Conservation (phyloP, 805 yeast genomes). For the Barnettozyma californica region DNA sequence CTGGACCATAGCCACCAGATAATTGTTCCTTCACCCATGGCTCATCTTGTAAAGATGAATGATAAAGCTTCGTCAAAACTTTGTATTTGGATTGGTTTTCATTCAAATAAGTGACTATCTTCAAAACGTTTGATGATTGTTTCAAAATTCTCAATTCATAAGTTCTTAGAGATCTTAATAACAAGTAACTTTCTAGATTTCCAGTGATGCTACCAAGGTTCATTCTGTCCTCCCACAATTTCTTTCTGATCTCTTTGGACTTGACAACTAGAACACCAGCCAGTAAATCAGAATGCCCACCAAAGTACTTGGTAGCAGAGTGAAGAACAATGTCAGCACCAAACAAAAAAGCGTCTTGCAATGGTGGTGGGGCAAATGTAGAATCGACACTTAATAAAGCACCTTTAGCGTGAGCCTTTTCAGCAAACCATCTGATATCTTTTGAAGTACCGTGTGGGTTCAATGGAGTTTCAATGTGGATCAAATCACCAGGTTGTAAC, state of each 20-base stretch:
- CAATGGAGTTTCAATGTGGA: conserved; percentile 79
- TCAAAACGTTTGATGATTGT: too few species aligned
- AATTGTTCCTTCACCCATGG: conserved; percentile 60
- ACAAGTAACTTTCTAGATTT: conserved; percentile 67
- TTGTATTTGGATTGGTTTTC: conserved; percentile 35
- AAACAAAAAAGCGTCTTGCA: conserved; percentile 71
- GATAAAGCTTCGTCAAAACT: conserved; percentile 48
- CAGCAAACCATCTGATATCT: conserved; percentile 59
- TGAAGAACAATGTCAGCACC: conserved; percentile 91
- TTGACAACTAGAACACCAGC: conserved; percentile 51
- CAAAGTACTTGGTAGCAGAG: conserved; percentile 3
- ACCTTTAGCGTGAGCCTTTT: conserved; percentile 70
- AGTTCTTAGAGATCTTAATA: conserved; percentile 77
- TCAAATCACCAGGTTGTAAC: too few species aligned
- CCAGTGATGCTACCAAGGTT: conserved; percentile 76
- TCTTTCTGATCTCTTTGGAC: conserved; percentile 37
- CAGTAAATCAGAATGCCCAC: too few species aligned
- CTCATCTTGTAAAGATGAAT: conserved; percentile 75
- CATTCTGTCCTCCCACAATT: conserved; percentile 57
- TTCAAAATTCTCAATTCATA: conserved; percentile 58
- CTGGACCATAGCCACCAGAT: conserved; percentile 62
- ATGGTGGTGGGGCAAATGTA: conserved; percentile 92
- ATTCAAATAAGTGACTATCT: too few species aligned
- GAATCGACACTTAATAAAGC: conserved; percentile 76
- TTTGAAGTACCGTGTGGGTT: conserved; percentile 75